phyloP scores from a whole-genome alignment of 1,139 yeast genomes.

The Diutina rugosa region DNA sequence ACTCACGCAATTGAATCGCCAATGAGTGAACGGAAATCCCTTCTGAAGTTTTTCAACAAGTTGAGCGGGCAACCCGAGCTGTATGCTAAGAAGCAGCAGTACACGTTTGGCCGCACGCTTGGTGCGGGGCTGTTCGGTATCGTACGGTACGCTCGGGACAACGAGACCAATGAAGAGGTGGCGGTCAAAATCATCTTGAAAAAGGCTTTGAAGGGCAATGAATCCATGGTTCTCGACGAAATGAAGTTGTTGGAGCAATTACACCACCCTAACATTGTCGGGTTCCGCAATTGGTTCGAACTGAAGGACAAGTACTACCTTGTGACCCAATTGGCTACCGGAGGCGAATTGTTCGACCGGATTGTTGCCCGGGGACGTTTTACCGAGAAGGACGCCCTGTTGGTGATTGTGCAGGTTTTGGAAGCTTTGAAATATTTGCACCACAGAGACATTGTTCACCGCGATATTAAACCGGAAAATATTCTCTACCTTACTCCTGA shows the following conservation, averaged over 20 bases:
- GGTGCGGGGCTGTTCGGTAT: constrained; percentile 93
- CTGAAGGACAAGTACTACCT: constrained; percentile 65
- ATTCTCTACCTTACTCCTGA: constrained; percentile 47
- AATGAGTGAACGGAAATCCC: not conserved
- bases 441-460: constrained; percentile 62
- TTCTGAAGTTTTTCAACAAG: constrained; percentile 27
- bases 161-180: constrained; percentile 51
- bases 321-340: constrained; percentile 72
- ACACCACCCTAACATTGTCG: constrained; percentile 71
- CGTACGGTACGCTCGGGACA: constrained; percentile 62
- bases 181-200: constrained; percentile 80
- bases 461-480: constrained; percentile 89
- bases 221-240: constrained; percentile 54
- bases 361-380: constrained; percentile 66
- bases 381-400: constrained; percentile 75
- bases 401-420: constrained; percentile 54
- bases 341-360: constrained; percentile 85
- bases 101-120: constrained; percentile 63
- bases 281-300: constrained; percentile 82
- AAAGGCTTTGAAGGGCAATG: constrained; percentile 64
- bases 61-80: constrained; percentile 66
- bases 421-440: constrained; percentile 71
- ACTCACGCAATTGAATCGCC: not conserved
- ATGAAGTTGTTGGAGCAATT: constrained; percentile 51
- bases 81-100: constrained; percentile 48